Evolutionary conservation across 352 stramenopile genomes (phyloP).

Genomic region (Globisporangium cederbergense): DNA sequence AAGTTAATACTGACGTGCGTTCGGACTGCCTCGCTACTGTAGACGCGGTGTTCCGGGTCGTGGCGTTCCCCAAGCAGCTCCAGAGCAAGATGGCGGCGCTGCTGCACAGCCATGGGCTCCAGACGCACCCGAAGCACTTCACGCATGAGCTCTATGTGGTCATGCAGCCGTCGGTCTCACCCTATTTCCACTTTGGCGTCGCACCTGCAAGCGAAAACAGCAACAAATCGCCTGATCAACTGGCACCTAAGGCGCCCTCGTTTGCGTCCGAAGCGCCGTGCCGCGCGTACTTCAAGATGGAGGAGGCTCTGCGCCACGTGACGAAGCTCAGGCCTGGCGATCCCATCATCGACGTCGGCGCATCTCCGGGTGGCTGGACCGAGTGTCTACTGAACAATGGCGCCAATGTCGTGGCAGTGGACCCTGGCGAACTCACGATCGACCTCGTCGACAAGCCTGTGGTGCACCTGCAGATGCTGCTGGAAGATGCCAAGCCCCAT

Average conservation of each 20-base stretch:
- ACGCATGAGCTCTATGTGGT: constrained; percentile 49
- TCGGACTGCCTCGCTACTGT: not conserved
- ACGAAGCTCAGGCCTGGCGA: constrained; percentile 14
- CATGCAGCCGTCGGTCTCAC: constrained; percentile 21
- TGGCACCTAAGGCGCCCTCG: not conserved
- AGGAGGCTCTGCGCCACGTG: constrained; percentile 36
- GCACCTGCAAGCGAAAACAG: not conserved
- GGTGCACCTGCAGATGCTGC: constrained; percentile 37
- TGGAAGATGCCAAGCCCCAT: constrained; percentile 34
- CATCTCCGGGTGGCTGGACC: constrained; percentile 55
- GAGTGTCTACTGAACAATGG: constrained; percentile 40
- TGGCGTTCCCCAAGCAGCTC: constrained; percentile 35
- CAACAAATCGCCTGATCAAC: not conserved
- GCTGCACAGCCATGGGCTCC: constrained; percentile 28
- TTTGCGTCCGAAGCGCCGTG: constrained; percentile 32
- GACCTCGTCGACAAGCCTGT: constrained; percentile 20
- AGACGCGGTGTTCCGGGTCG: constrained; percentile 24
- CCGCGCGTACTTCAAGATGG: constrained; percentile 54
- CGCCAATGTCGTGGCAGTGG: constrained; percentile 44
- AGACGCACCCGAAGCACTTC: constrained; percentile 35
- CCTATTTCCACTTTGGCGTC: constrained; percentile 41
- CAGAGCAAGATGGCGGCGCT: constrained; percentile 32
- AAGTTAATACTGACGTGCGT: not conserved
- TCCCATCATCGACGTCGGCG: constrained; percentile 46
- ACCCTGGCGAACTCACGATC: constrained; percentile 49